Percentiles rank a stretch among this genome's conserved stretches.
phyloP scores from a whole-genome alignment of 1,139 yeast genomes.

The Candida glucosophila region DNA sequence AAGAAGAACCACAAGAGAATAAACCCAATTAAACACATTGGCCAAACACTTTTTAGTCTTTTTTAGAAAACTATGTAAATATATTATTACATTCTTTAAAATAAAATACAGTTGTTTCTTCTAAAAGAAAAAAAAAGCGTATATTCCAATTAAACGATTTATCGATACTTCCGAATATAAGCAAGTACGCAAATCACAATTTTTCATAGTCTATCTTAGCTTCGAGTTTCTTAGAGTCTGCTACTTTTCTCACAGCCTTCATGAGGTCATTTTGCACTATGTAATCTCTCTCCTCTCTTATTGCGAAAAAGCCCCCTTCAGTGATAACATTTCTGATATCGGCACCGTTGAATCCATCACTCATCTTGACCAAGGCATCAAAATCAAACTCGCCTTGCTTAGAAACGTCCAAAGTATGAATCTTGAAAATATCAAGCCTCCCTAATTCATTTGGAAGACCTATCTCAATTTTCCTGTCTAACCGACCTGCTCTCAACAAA shows the following conservation, averaged over 20 bases:
- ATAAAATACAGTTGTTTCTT: no score
- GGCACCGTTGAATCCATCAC: slow-evolving; percentile 99
- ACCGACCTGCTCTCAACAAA: slow-evolving; percentile 92
- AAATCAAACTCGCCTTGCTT: slow-evolving; percentile 96
- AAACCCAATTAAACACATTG: slow-evolving; percentile 1
- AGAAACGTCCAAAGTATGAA: slow-evolving; percentile 78
- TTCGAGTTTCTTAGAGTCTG: slow-evolving; percentile 94
- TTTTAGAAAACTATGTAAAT: no score
- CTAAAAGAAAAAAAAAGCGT: no score
- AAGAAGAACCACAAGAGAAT: slow-evolving; percentile 1
- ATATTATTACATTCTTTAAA: no score
- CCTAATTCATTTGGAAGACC: slow-evolving; percentile 97
- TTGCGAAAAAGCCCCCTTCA: slow-evolving; percentile 99
- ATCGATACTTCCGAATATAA: no score
- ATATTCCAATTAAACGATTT: no score
- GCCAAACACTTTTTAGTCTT: no score
- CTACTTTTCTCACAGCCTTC: slow-evolving; percentile 97
- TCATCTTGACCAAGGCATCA: slow-evolving; percentile 95
- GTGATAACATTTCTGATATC: slow-evolving; percentile 96
- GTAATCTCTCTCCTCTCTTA: slow-evolving; percentile 94
- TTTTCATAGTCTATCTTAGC: slow-evolving; percentile 93
- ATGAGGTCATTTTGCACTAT: slow-evolving; percentile 87
- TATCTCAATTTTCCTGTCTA: slow-evolving; percentile 95
- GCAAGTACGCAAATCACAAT: slow-evolving; percentile 31
- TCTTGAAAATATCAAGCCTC: slow-evolving; percentile 87